Percentiles rank a stretch among this genome's conserved stretches.
Evolutionary conservation across 2,329 filamentous ascomycete genomes (phyloP).

Genomic region (Epichloe sylvatica): DNA sequence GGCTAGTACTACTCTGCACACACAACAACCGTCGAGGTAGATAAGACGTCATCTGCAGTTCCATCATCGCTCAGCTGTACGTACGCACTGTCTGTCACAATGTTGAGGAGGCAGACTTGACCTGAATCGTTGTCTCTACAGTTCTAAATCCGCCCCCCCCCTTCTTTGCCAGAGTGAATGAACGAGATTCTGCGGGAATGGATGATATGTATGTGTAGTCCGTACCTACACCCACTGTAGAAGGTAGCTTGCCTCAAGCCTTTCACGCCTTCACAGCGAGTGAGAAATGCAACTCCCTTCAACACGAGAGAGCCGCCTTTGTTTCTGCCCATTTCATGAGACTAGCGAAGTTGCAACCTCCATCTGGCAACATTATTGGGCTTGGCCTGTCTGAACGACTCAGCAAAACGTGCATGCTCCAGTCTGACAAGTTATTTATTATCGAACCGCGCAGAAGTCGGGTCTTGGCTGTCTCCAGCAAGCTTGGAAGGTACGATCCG

Average conservation of each 20-base stretch:
- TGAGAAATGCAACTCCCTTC: too few species aligned
- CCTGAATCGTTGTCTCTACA: background rate
- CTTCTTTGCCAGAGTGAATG: background rate
- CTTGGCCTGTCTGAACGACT: background rate
- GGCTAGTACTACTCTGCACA: too few species aligned
- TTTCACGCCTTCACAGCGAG: background rate
- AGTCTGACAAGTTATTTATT: background rate
- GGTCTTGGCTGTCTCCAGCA: background rate
- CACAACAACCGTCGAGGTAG: too few species aligned
- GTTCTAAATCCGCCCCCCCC: background rate
- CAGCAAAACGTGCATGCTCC: background rate
- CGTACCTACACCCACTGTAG: background rate
- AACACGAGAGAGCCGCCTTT: too few species aligned
- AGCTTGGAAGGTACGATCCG: background rate
- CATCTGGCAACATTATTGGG: too few species aligned
- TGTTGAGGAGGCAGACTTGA: background rate
- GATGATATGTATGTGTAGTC: background rate
- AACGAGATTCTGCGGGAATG: background rate
- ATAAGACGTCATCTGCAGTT: too few species aligned
- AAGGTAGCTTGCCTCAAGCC: background rate
- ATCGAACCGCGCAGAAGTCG: background rate
- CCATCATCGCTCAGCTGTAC: too few species aligned
- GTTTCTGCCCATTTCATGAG: too few species aligned
- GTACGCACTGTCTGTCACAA: too few species aligned
- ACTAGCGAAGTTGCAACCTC: too few species aligned